A percentile compares a stretch with the other conserved stretches of the same genome.
Conservation (phyloP, 495 filamentous ascomycete species). For the Halenospora varia region DNA sequence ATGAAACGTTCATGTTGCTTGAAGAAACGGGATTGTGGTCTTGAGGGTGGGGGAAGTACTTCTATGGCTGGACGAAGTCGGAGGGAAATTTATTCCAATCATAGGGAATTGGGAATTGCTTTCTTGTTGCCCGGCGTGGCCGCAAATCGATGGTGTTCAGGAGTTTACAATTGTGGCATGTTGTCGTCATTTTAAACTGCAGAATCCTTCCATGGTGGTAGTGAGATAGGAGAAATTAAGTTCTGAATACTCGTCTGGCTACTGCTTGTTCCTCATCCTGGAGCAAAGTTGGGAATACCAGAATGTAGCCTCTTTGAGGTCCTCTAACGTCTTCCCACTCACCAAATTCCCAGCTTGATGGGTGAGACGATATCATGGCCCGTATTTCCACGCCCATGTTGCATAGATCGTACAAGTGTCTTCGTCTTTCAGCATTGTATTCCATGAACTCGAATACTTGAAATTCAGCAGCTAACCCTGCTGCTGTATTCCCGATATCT, state of each 20-base stretch:
- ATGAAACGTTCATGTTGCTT: too few relatives aligned
- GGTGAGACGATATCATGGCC: not conserved
- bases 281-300: not conserved
- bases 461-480: not conserved
- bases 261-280: not conserved
- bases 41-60: too few relatives aligned
- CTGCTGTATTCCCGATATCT: not conserved
- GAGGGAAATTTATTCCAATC: too few relatives aligned
- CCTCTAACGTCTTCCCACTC: not conserved
- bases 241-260: not conserved
- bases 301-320: not conserved
- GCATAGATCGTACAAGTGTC: not conserved
- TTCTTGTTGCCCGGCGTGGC: too few relatives aligned
- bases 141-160: too few relatives aligned
- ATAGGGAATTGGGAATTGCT: too few relatives aligned
- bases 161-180: not conserved
- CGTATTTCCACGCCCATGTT: not conserved
- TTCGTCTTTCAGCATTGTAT: not conserved
- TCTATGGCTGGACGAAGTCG: too few relatives aligned
- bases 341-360: not conserved
- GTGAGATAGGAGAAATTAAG: too few relatives aligned
- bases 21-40: too few relatives aligned
- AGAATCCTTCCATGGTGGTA: too few relatives aligned
- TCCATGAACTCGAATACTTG: not conserved
- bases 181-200: too few relatives aligned